Percentiles rank a stretch among this genome's conserved stretches.
Conservation (phyloP, 345 rosid species). For the Trapa incisa region DNA sequence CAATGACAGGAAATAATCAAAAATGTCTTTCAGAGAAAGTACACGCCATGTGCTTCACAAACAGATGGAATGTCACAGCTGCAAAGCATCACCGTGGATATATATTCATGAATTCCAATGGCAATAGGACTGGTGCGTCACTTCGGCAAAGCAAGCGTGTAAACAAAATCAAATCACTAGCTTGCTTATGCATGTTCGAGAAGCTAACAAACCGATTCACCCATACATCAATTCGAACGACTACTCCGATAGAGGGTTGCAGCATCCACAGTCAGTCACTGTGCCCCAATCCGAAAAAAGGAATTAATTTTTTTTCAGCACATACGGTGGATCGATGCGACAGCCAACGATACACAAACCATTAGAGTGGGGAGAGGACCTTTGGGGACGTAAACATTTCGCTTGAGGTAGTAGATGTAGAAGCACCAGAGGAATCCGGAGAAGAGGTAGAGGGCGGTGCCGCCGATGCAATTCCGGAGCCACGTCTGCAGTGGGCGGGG, state of each 20-base stretch:
- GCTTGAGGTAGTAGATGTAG: conserved; percentile 70
- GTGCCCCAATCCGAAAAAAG: background rate
- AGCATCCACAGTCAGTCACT: background rate
- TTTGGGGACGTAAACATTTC: conserved; percentile 66
- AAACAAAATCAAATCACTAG: no score
- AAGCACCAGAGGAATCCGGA: conserved; percentile 88
- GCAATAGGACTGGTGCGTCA: no score
- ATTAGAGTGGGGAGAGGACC: conserved; percentile 21
- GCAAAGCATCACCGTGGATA: background rate
- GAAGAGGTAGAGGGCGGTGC: conserved; percentile 51
- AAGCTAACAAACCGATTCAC: background rate
- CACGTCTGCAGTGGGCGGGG: conserved; percentile 73
- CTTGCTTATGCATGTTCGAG: no score
- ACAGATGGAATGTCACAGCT: background rate
- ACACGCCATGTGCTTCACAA: background rate
- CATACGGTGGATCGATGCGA: background rate
- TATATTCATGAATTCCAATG: no score
- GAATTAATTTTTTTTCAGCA: background rate
- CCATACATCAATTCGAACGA: no score
- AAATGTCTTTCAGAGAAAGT: background rate
- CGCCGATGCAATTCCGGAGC: conserved; percentile 83
- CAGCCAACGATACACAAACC: background rate
- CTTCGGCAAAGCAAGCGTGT: background rate
- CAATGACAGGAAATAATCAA: no score
- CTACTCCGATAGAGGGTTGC: background rate